phyloP scores from a whole-genome alignment of 148 eudicot species.

The Arbutus unedo region DNA sequence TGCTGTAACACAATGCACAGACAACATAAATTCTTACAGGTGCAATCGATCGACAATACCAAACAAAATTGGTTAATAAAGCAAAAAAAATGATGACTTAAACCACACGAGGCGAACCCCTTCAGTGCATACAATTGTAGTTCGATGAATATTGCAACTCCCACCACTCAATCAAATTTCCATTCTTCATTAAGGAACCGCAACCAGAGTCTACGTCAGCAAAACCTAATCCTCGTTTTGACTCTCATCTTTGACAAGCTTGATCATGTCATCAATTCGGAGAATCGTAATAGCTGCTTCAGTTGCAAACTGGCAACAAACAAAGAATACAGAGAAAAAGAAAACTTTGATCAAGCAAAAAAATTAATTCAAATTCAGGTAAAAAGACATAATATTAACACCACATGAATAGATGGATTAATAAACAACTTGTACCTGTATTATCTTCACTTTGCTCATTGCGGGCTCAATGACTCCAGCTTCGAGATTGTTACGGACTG shows the following conservation, averaged over 20 bases:
- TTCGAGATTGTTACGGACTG: slow-evolving; percentile 82
- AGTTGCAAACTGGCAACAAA: slow-evolving; percentile 7
- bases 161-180: not conserved
- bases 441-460: slow-evolving; percentile 97
- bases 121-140: not conserved
- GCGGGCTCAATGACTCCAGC: slow-evolving; percentile 99
- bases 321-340: not conserved
- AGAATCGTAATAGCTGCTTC: slow-evolving; percentile 99
- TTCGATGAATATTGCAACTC: not conserved
- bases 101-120: not conserved
- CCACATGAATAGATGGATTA: not conserved
- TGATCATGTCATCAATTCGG: slow-evolving; percentile 96
- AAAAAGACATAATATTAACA: not conserved
- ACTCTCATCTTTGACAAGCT: slow-evolving; percentile 82
- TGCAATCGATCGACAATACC: not conserved
- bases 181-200: not conserved
- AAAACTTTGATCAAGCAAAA: not conserved
- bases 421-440: slow-evolving; percentile 54
- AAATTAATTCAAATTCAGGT: not conserved
- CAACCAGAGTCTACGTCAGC: not conserved
- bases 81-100: not conserved
- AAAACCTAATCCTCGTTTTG: slow-evolving; percentile 40
- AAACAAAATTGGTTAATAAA: not conserved
- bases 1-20: not conserved
- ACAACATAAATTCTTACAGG: not conserved